These are phyloP conservation scores for Ceratobasidium sp. DNA, from an alignment of 1,284 basidiomycete species.

Conservation along the genomic window DNA sequence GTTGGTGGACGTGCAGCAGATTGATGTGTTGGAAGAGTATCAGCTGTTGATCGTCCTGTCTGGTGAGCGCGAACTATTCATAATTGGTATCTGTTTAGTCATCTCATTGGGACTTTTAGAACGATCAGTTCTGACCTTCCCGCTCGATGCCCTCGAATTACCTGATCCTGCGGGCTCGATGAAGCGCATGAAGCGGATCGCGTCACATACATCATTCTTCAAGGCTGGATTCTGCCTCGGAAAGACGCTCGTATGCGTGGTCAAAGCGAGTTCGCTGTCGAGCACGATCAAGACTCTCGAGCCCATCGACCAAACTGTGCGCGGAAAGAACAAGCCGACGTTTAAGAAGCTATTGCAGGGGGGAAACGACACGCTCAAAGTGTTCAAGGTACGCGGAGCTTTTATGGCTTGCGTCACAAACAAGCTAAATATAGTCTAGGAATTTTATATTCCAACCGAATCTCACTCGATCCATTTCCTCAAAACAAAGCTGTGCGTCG, in stretches of 20 bases:
- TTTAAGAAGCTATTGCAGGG: constrained; percentile 77
- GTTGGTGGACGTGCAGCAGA: too few relatives aligned
- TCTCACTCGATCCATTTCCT: constrained; percentile 97
- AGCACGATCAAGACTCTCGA: constrained; percentile 98
- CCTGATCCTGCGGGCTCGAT: constrained; percentile 89
- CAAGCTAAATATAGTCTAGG: constrained; percentile 56
- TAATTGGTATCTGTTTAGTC: neutral
- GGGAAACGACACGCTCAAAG: constrained; percentile 91
- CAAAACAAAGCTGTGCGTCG: constrained; percentile 96
- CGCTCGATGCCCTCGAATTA: constrained; percentile 90
- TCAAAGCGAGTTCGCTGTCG: constrained; percentile 91
- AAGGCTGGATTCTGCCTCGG: constrained; percentile 94
- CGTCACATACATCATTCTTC: constrained; percentile 97
- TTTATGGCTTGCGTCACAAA: constrained; percentile 3
- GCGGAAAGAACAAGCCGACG: constrained; percentile 87
- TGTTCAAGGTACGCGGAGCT: constrained; percentile 79
- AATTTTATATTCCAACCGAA: constrained; percentile 99
- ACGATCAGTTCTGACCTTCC: constrained; percentile 95
- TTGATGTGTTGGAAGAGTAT: constrained; percentile 15
- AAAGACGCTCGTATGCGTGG: constrained; percentile 95
- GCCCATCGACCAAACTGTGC: constrained; percentile 89
- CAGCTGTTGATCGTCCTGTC: constrained; percentile 94
- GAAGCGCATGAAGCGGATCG: constrained; percentile 94
- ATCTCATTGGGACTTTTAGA: constrained; percentile 57
- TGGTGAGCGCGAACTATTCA: constrained; percentile 57